phyloP scores from a whole-genome alignment of 2,329 filamentous ascomycete genomes.

The Aspergillus neoniger region DNA sequence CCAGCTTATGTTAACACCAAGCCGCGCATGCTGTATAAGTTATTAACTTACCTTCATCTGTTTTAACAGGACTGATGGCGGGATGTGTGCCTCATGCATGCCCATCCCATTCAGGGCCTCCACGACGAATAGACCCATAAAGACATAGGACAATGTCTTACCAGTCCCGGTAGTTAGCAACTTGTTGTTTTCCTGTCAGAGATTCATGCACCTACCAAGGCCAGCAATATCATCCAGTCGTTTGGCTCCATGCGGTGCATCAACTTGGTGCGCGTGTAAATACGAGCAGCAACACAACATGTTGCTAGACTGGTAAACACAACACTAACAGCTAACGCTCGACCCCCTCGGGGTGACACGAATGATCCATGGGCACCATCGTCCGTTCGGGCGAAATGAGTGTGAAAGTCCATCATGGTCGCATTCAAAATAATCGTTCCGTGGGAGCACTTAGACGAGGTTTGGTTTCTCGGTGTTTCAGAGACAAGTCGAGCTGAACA shows the following conservation, averaged over 20 bases:
- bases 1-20: not conserved
- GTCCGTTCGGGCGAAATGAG: constrained; percentile 22
- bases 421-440: not conserved
- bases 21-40: not conserved
- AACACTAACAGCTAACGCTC: constrained; percentile 32
- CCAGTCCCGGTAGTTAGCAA: not conserved
- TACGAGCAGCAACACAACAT: constrained; percentile 31
- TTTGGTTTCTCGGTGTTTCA: not conserved
- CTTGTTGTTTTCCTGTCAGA: not conserved
- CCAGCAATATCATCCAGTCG: constrained; percentile 40
- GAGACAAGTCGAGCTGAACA: not conserved
- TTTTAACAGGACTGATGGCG: constrained; percentile 27
- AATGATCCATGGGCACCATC: constrained; percentile 21
- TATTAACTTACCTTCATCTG: constrained; percentile 35
- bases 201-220: constrained; percentile 29
- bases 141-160: constrained; percentile 36
- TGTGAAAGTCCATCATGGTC: constrained; percentile 23
- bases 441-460: not conserved
- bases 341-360: constrained; percentile 29
- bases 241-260: constrained; percentile 38
- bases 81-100: constrained; percentile 35
- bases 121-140: constrained; percentile 38
- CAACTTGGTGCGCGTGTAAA: constrained; percentile 36
- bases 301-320: constrained; percentile 36
- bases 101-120: constrained; percentile 41